Evolutionary conservation across 2,329 filamentous ascomycete genomes (phyloP).

Genomic region (Thyridium curvatum): DNA sequence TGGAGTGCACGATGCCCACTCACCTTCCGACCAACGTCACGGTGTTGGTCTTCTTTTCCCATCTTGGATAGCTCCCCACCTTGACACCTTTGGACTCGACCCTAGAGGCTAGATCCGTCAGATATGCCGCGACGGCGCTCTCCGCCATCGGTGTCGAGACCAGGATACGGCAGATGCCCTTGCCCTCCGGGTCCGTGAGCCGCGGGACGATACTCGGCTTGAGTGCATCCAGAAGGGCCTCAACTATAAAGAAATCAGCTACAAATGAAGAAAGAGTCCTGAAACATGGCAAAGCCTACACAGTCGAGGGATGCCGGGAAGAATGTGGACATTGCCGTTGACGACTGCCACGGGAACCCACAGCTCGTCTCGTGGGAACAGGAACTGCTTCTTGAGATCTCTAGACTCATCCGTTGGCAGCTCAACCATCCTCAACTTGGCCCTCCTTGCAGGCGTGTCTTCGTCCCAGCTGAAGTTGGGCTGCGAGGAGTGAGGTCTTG

Average conservation of each 20-base stretch:
- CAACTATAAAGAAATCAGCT: slow-evolving; percentile 44
- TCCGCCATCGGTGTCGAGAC: slow-evolving; percentile 86
- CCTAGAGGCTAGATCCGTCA: slow-evolving; percentile 71
- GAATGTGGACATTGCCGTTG: slow-evolving; percentile 88
- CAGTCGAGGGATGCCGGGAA: slow-evolving; percentile 81
- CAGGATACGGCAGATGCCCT: slow-evolving; percentile 70
- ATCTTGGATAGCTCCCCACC: slow-evolving; percentile 90
- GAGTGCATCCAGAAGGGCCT: slow-evolving; percentile 69
- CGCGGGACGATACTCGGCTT: slow-evolving; percentile 66
- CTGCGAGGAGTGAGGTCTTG: slow-evolving; percentile 65
- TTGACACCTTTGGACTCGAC: slow-evolving; percentile 76
- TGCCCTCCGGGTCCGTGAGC: slow-evolving; percentile 71
- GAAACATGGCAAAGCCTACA: slow-evolving; percentile 39
- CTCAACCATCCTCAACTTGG: slow-evolving; percentile 86
- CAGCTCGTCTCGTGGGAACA: slow-evolving; percentile 74
- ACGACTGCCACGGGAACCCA: slow-evolving; percentile 90
- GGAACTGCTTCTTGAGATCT: slow-evolving; percentile 61
- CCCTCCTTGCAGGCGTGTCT: slow-evolving; percentile 69
- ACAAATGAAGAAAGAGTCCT: not conserved
- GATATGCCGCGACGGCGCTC: slow-evolving; percentile 74
- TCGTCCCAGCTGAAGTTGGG: slow-evolving; percentile 78
- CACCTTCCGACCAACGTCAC: slow-evolving; percentile 75
- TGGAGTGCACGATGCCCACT: slow-evolving; percentile 11
- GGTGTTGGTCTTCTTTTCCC: slow-evolving; percentile 82
- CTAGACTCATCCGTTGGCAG: slow-evolving; percentile 68